These are phyloP conservation scores for Colletotrichum sp. DNA, from an alignment of 2,329 filamentous ascomycete genomes.

Conservation along the genomic window DNA sequence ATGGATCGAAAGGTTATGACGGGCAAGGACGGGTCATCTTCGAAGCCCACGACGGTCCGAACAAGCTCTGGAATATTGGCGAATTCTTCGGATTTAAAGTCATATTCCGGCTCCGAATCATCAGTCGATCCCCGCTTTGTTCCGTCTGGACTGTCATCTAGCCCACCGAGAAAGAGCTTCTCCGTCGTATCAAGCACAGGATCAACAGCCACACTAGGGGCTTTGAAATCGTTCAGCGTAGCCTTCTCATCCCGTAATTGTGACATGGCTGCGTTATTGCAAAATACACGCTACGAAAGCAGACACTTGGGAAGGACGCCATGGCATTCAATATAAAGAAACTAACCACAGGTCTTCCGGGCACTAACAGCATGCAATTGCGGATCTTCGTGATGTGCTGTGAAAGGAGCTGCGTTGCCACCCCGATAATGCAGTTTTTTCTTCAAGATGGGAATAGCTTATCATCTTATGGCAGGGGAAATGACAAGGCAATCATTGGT, in stretches of 20 bases:
- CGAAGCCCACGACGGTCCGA: constrained; percentile 60
- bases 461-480: background rate
- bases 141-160: background rate
- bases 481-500: background rate
- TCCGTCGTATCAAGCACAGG: background rate
- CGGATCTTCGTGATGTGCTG: constrained; percentile 13
- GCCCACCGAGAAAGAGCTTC: background rate
- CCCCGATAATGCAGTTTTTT: background rate
- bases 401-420: background rate
- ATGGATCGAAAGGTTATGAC: constrained; percentile 67
- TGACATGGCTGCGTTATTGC: background rate
- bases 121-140: background rate
- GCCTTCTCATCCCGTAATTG: background rate
- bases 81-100: constrained; percentile 17
- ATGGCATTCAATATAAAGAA: background rate
- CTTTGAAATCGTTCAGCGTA: background rate
- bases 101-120: constrained; percentile 9
- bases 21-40: constrained; percentile 59
- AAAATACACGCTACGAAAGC: too few species aligned
- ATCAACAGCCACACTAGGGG: background rate
- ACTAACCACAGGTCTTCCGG: background rate
- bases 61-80: constrained; percentile 36
- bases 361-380: constrained; percentile 3
- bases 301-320: background rate
- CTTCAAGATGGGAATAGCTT: background rate